Percentiles rank a stretch among this genome's conserved stretches.
These are phyloP conservation scores for Amanita thiersii DNA, from an alignment of 768 basidiomycete genomes.

Conservation along the genomic window DNA sequence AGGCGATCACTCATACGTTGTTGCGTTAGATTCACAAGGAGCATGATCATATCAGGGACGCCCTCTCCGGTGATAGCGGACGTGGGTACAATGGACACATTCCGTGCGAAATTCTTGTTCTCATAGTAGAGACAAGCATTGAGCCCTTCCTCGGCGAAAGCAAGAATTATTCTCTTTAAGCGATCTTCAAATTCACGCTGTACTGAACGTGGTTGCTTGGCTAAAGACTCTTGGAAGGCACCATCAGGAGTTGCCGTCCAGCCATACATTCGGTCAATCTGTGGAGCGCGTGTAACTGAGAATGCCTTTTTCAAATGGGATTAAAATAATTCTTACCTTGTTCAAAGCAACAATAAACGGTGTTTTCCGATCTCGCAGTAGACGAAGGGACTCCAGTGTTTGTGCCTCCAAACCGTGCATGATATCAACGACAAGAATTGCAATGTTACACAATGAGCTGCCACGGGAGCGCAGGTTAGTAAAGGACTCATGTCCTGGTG, in stretches of 20 bases:
- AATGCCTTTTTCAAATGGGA: too few species aligned
- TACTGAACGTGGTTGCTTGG: conserved; percentile 69
- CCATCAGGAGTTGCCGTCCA: conserved; percentile 91
- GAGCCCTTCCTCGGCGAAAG: conserved; percentile 96
- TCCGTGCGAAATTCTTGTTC: conserved; percentile 90
- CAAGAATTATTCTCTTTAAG: conserved; percentile 74
- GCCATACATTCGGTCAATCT: conserved; percentile 97
- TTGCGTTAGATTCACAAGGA: conserved; percentile 94
- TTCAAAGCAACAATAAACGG: conserved; percentile 99
- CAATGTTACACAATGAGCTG: conserved; percentile 96
- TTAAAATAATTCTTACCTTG: conserved; percentile 54
- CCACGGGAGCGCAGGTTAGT: conserved; percentile 93
- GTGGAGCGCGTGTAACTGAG: conserved; percentile 7
- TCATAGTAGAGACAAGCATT: conserved; percentile 96
- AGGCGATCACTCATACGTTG: conserved; percentile 95
- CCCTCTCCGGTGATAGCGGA: conserved; percentile 98
- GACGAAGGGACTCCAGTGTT: conserved; percentile 89
- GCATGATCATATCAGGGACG: conserved; percentile 98
- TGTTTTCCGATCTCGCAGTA: conserved; percentile 88
- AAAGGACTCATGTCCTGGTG: conserved; percentile 99
- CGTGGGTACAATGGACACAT: conserved; percentile 95
- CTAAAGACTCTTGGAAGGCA: conserved; percentile 86
- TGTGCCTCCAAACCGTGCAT: conserved; percentile 99
- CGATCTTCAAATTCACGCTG: conserved; percentile 92
- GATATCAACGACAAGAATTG: conserved; percentile 97